phyloP scores from a whole-genome alignment of 1,284 basidiomycete species.

The Cerioporus squamosus region DNA sequence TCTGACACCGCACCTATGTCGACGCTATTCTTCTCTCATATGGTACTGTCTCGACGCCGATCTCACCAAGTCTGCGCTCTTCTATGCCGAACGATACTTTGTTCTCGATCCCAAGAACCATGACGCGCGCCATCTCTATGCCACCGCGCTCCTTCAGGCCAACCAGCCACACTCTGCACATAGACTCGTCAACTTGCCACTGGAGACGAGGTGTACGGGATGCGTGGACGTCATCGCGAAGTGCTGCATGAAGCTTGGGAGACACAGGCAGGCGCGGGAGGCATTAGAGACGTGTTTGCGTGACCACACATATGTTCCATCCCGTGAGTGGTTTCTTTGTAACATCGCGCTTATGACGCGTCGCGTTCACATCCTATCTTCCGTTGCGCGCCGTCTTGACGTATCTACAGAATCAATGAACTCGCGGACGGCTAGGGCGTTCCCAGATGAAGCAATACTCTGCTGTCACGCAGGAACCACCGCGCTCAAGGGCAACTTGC shows the following conservation, averaged over 20 bases:
- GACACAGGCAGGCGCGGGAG: conserved; percentile 74
- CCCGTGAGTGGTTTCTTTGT: conserved; percentile 47
- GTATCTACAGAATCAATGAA: conserved; percentile 51
- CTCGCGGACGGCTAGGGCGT: conserved; percentile 51
- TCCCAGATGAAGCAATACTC: conserved; percentile 68
- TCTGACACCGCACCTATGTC: conserved; percentile 56
- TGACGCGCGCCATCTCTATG: conserved; percentile 85
- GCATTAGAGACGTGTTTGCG: conserved; percentile 66
- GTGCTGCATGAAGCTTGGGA: conserved; percentile 73
- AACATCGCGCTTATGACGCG: conserved; percentile 15
- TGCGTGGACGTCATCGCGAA: conserved; percentile 82
- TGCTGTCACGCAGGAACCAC: conserved; percentile 72
- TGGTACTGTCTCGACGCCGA: conserved; percentile 82
- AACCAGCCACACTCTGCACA: conserved; percentile 81
- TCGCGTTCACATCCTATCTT: conserved; percentile 13
- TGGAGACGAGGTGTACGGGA: conserved; percentile 65
- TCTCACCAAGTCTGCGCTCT: conserved; percentile 74
- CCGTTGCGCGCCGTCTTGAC: not conserved
- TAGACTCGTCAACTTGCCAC: conserved; percentile 65
- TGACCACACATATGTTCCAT: conserved; percentile 53
- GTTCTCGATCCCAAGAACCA: conserved; percentile 70
- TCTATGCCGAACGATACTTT: conserved; percentile 83
- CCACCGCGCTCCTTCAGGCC: conserved; percentile 73
- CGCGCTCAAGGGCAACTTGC: conserved; percentile 77
- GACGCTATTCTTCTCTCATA: conserved; percentile 69